Evolutionary conservation across 2,329 filamentous ascomycete genomes (phyloP).

Genomic region (Byssochlamys sp.): DNA sequence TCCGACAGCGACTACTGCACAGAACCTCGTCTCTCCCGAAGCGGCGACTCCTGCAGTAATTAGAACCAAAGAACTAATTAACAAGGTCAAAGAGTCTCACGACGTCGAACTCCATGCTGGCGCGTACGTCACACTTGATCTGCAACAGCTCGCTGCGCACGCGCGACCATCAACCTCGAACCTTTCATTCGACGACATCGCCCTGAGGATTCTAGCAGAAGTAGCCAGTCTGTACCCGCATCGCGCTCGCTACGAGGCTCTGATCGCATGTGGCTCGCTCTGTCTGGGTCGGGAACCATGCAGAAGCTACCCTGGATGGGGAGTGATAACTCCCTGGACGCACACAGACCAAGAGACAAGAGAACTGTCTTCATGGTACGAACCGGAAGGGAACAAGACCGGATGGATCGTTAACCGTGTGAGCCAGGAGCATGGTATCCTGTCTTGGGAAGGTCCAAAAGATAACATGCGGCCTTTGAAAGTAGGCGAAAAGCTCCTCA

Average conservation of each 20-base stretch:
- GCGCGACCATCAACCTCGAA: constrained; percentile 36
- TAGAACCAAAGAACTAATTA: constrained; percentile 1
- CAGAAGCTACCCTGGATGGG: constrained; percentile 60
- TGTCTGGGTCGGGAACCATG: constrained; percentile 64
- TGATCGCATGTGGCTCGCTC: constrained; percentile 58
- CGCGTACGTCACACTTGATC: constrained; percentile 63
- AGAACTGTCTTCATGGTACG: constrained; percentile 2
- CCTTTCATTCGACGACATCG: constrained; percentile 43
- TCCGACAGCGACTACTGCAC: constrained; percentile 58
- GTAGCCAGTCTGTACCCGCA: constrained; percentile 57
- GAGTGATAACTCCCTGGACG: constrained; percentile 55
- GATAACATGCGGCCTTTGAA: constrained; percentile 40
- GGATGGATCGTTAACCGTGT: constrained; percentile 60
- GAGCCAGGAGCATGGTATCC: constrained; percentile 67
- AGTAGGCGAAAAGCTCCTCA: constrained; percentile 56
- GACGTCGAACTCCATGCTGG: constrained; percentile 62
- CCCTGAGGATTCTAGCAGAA: constrained; percentile 59
- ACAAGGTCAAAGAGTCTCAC: constrained; percentile 13
- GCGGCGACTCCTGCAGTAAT: background rate
- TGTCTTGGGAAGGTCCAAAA: constrained; percentile 46
- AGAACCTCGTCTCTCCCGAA: constrained; percentile 43
- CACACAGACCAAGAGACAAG: constrained; percentile 7
- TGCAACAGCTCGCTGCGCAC: constrained; percentile 67
- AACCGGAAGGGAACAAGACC: constrained; percentile 18
- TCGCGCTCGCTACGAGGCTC: constrained; percentile 45